A percentile compares a stretch with the other conserved stretches of the same genome.
Evolutionary conservation across 352 stramenopile genomes (phyloP).

Genomic region (Phytophthora sansomeana): DNA sequence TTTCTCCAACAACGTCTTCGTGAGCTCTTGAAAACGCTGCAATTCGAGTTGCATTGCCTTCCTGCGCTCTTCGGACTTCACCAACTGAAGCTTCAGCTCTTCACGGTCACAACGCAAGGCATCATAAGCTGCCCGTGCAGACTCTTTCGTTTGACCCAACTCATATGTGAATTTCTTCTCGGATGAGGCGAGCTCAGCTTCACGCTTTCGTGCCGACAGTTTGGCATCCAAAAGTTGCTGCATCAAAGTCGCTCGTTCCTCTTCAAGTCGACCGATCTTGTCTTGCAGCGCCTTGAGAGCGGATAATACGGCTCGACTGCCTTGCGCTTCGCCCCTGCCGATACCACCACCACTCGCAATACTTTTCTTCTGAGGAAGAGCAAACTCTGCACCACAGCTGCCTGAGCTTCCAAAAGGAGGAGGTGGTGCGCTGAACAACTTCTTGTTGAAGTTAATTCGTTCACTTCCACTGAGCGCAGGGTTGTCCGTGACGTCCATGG

Average conservation of each 20-base stretch:
- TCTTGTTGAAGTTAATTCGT: constrained; percentile 40
- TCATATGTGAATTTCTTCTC: constrained; percentile 82
- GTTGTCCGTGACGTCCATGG: not conserved
- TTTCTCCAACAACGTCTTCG: constrained; percentile 61
- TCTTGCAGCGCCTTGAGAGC: constrained; percentile 83
- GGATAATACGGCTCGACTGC: constrained; percentile 73
- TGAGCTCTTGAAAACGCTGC: constrained; percentile 58
- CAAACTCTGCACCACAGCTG: constrained; percentile 6
- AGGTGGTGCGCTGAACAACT: constrained; percentile 35
- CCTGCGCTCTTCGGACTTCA: constrained; percentile 53
- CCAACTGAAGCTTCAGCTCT: constrained; percentile 66
- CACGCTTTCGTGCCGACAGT: constrained; percentile 55
- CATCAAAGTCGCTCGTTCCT: constrained; percentile 63
- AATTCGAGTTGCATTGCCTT: constrained; percentile 57
- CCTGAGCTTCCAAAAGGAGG: constrained; percentile 4
- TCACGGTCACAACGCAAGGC: constrained; percentile 63
- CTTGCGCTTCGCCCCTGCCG: constrained; percentile 34
- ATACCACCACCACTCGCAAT: constrained; percentile 2
- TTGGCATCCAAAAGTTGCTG: constrained; percentile 73
- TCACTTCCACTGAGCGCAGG: not conserved
- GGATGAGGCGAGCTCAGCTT: constrained; percentile 53
- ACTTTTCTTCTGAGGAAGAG: constrained; percentile 22
- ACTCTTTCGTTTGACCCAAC: constrained; percentile 72
- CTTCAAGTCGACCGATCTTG: constrained; percentile 76
- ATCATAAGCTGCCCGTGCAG: constrained; percentile 70